Evolutionary conservation across 2,329 filamentous ascomycete genomes (phyloP).

Genomic region (Metarhizium anisopliae): DNA sequence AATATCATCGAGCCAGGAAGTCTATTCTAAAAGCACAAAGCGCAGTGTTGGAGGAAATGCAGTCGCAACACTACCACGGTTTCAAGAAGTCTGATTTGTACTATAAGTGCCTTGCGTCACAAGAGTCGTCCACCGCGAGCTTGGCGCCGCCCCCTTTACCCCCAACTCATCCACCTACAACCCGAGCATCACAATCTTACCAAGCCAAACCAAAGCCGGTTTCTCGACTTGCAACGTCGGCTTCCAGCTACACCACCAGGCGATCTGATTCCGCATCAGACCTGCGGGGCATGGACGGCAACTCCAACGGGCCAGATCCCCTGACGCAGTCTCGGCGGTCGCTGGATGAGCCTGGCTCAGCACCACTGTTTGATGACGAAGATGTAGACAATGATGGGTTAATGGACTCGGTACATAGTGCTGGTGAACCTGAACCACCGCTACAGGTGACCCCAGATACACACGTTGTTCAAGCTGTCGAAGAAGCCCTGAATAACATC

Average conservation of each 20-base stretch:
- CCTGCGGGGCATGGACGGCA: conserved; percentile 28
- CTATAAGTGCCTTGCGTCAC: conserved; percentile 89
- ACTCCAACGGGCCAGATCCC: conserved; percentile 29
- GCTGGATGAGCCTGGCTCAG: conserved; percentile 50
- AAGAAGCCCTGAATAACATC: conserved; percentile 84
- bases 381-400: conserved; percentile 63
- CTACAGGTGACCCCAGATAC: conserved; percentile 58
- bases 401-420: conserved; percentile 64
- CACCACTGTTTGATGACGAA: conserved; percentile 72
- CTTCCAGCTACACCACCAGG: conserved; percentile 26
- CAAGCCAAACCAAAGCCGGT: conserved; percentile 34
- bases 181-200: conserved; percentile 27
- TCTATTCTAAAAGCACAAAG: conserved; percentile 79
- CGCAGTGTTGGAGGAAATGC: conserved; percentile 74
- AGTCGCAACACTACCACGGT: conserved; percentile 66
- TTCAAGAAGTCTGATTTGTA: conserved; percentile 93
- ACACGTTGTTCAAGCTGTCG: conserved; percentile 83
- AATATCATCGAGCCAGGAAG: conserved; percentile 75
- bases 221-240: conserved; percentile 29
- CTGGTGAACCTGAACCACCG: conserved; percentile 53
- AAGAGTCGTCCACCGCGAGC: conserved; percentile 46
- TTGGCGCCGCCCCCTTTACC: conserved; percentile 1
- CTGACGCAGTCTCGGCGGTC: conserved; percentile 49
- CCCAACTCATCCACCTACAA: conserved; percentile 12
- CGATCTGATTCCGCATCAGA: conserved; percentile 41